Conservation (phyloP, 768 basidiomycete genomes). For the Lactarius trivialis region DNA sequence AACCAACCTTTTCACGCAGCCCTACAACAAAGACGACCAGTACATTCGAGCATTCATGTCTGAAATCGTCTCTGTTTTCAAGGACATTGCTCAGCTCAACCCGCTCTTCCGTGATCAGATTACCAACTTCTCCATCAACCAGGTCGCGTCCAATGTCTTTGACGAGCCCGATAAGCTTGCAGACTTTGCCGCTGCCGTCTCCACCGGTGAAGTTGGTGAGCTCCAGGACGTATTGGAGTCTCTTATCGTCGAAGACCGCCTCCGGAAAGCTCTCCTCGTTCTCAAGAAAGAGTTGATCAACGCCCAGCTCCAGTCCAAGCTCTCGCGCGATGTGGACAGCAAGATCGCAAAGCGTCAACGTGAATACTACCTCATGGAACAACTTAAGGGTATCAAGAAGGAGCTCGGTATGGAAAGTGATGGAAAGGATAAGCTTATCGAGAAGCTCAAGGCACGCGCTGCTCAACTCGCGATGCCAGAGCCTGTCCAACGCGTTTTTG, state of each 20-base stretch:
- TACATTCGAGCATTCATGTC: conserved; percentile 94
- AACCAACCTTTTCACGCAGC: conserved; percentile 71
- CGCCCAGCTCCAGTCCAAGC: conserved; percentile 88
- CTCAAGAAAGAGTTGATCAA: conserved; percentile 98
- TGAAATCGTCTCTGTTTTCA: conserved; percentile 95
- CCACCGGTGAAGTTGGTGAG: conserved; percentile 85
- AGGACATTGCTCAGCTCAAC: conserved; percentile 95
- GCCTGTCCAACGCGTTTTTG: conserved; percentile 85
- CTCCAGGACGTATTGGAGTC: conserved; percentile 91
- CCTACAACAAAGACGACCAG: conserved; percentile 90
- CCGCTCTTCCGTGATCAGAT: conserved; percentile 98
- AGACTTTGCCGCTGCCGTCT: conserved; percentile 95
- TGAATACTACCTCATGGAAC: conserved; percentile 96
- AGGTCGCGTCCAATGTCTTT: conserved; percentile 88
- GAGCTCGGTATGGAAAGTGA: conserved; percentile 94
- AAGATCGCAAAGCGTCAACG: conserved; percentile 93
- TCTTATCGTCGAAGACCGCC: conserved; percentile 76
- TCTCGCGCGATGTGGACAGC: conserved; percentile 86
- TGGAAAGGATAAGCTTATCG: conserved; percentile 90
- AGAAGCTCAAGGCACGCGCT: conserved; percentile 87
- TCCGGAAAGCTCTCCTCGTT: conserved; percentile 85
- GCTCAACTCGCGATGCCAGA: conserved; percentile 83
- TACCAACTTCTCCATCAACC: conserved; percentile 91
- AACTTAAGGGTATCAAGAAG: conserved; percentile 93
- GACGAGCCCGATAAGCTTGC: conserved; percentile 97